These are phyloP conservation scores for Schizochytrium sp. DNA, from an alignment of 108 stramenopile genomes.

Conservation along the genomic window DNA sequence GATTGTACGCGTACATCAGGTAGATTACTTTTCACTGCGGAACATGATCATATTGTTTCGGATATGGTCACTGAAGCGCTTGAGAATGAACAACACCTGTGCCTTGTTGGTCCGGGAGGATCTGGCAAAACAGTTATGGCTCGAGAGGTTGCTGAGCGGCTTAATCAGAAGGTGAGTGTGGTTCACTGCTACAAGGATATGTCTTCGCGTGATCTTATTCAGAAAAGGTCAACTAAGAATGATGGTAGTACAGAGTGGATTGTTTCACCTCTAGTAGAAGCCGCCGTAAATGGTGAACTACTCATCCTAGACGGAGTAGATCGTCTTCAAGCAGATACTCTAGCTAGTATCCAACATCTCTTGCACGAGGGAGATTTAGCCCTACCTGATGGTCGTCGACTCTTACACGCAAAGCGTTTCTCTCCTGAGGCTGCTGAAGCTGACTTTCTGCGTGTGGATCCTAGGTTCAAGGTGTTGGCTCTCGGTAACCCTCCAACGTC, in stretches of 20 bases:
- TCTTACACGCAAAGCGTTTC: conserved; percentile 20
- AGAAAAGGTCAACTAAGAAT: conserved; percentile 74
- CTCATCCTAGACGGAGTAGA: conserved; percentile 86
- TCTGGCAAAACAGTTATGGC: conserved; percentile 48
- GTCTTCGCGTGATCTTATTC: conserved; percentile 82
- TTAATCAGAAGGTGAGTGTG: conserved; percentile 32
- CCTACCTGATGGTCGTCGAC: conserved; percentile 14
- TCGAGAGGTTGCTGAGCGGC: not conserved
- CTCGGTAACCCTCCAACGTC: conserved; percentile 9
- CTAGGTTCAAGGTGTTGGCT: not conserved
- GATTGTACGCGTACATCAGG: not conserved
- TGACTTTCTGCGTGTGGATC: not conserved
- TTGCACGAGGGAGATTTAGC: conserved; percentile 41
- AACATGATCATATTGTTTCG: not conserved
- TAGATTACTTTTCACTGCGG: not conserved
- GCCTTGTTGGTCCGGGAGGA: conserved; percentile 13
- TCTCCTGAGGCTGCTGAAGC: not conserved
- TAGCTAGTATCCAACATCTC: conserved; percentile 36
- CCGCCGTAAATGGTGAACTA: conserved; percentile 77
- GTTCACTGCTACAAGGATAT: conserved; percentile 82
- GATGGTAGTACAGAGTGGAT: conserved; percentile 83
- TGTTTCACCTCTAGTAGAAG: conserved; percentile 80
- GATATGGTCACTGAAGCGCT: conserved; percentile 3
- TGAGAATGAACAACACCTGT: not conserved
- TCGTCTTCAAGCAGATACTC: conserved; percentile 12